phyloP scores from a whole-genome alignment of 768 basidiomycete species.

The Mycena olivaceomarginata region DNA sequence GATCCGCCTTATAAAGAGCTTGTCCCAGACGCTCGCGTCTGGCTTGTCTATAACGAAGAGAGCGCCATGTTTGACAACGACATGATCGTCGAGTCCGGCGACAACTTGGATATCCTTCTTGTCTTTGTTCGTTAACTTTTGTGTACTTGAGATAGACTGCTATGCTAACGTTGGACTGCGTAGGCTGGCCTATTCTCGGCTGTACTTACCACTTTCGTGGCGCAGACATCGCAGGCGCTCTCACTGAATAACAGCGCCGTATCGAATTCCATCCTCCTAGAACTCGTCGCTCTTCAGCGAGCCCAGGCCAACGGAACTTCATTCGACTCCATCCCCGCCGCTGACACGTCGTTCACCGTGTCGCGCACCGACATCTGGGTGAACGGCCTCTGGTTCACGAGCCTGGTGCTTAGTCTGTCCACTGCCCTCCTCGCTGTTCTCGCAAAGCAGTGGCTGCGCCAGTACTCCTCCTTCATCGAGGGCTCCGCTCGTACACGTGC shows the following conservation, averaged over 20 bases:
- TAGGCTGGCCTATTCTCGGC: slow-evolving; percentile 38
- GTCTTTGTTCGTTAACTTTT: no score
- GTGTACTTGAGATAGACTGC: no score
- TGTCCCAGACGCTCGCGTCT: neutral
- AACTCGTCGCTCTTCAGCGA: neutral
- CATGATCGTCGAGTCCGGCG: slow-evolving; percentile 2
- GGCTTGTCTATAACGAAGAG: slow-evolving; percentile 37
- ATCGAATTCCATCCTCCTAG: slow-evolving; percentile 2
- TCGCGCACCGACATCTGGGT: neutral
- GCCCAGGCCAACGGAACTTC: neutral
- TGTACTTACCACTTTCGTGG: slow-evolving; percentile 46
- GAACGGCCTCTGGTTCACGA: neutral
- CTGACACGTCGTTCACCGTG: neutral
- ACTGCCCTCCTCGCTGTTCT: no score
- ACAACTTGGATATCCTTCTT: slow-evolving; percentile 6
- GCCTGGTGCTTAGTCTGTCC: no score
- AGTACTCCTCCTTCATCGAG: neutral
- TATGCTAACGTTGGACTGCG: no score
- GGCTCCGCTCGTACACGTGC: slow-evolving; percentile 8
- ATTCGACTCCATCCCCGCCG: neutral
- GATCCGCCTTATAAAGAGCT: slow-evolving; percentile 37
- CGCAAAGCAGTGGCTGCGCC: neutral
- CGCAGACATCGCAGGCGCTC: slow-evolving; percentile 45
- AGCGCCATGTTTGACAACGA: slow-evolving; percentile 38
- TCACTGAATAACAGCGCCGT: neutral